These are phyloP conservation scores for Trichophyton benhamiae DNA, from an alignment of 2,329 filamentous ascomycete genomes.

Conservation along the genomic window DNA sequence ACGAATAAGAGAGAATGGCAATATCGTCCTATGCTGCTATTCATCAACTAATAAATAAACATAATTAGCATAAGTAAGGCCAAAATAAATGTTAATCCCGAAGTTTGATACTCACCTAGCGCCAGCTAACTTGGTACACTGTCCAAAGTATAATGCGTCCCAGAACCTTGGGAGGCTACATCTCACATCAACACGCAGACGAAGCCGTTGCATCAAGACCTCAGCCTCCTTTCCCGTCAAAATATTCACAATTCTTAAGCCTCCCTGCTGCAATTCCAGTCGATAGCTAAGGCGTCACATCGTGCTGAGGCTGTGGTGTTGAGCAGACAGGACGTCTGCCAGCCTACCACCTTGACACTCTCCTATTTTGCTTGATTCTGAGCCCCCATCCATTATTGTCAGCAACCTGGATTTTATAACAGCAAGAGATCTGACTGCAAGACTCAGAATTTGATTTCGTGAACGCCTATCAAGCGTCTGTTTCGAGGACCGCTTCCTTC, in stretches of 20 bases:
- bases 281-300: not conserved
- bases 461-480: not conserved
- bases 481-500: not conserved
- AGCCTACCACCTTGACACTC: no score
- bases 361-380: not conserved
- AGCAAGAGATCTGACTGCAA: no score
- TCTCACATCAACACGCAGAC: not conserved
- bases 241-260: not conserved
- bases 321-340: no score
- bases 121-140: not conserved
- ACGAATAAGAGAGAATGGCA: no score
- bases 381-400: not conserved
- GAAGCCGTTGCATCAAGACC: not conserved
- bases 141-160: slow-evolving; percentile 1
- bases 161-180: not conserved
- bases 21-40: no score
- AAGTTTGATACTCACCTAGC: not conserved
- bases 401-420: not conserved
- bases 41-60: no score
- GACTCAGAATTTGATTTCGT: not conserved
- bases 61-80: no score
- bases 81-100: no score
- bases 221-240: not conserved
- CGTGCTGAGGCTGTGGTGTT: no score
- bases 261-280: no score